phyloP scores from a whole-genome alignment of 1,139 yeast species.

The Hemisphaericaspora subhashii region DNA sequence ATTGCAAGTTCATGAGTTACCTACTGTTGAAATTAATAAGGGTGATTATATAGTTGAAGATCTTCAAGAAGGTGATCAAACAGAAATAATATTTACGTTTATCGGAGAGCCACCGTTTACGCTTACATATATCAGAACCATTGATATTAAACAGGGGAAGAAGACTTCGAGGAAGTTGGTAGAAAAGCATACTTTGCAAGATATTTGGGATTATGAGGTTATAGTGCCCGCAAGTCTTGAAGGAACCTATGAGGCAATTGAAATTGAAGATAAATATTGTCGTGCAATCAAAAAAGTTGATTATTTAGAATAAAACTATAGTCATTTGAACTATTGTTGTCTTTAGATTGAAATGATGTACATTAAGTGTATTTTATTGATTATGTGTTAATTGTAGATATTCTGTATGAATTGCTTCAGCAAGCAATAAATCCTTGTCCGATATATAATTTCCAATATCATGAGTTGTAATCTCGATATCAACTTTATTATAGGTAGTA shows the following conservation, averaged over 20 bases:
- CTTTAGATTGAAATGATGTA: not conserved
- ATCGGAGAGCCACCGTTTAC: constrained; percentile 74
- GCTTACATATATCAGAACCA: constrained; percentile 54
- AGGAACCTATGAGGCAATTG: constrained; percentile 92
- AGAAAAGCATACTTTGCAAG: constrained; percentile 74
- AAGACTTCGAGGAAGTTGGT: constrained; percentile 44
- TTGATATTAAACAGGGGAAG: constrained; percentile 27
- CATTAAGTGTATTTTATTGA: not conserved
- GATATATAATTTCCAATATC: constrained; percentile 58
- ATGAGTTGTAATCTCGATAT: constrained; percentile 64
- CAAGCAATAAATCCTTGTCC: constrained; percentile 59
- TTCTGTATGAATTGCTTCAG: constrained; percentile 25
- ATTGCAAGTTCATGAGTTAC: constrained; percentile 71
- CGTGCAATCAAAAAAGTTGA: constrained; percentile 37
- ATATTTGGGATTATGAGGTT: constrained; percentile 68
- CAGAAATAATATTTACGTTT: constrained; percentile 67
- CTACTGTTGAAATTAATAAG: constrained; percentile 85
- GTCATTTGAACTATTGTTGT: too few species aligned
- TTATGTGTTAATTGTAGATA: constrained; percentile 8
- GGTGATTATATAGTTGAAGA: constrained; percentile 73
- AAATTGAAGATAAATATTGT: constrained; percentile 81
- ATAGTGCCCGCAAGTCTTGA: constrained; percentile 77
- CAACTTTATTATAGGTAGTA: constrained; percentile 63
- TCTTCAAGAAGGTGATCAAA: constrained; percentile 88
- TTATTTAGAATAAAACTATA: constrained; percentile 16